Evolutionary conservation across 1,284 basidiomycete genomes (phyloP).

Genomic region (Coniferiporia sulphurascens): DNA sequence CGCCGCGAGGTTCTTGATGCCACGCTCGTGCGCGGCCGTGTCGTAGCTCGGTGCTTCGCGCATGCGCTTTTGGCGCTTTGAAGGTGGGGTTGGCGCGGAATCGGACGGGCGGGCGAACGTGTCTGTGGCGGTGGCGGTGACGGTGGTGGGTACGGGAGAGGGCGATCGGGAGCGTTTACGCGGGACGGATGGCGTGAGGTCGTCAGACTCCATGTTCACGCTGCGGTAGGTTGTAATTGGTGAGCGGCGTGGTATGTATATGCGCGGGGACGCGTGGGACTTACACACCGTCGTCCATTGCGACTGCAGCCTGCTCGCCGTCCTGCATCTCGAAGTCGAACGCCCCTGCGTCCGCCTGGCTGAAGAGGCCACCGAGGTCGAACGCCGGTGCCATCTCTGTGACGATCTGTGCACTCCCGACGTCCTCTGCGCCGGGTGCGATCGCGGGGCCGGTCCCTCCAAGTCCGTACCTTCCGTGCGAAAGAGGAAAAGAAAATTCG

Average conservation of each 20-base stretch:
- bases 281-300: constrained; percentile 40
- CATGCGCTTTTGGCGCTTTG: constrained; percentile 50
- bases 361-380: constrained; percentile 69
- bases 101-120: neutral
- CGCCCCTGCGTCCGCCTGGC: constrained; percentile 68
- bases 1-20: constrained; percentile 38
- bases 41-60: constrained; percentile 46
- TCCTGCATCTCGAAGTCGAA: constrained; percentile 41
- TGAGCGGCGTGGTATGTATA: constrained; percentile 21
- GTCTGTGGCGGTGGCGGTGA: constrained; percentile 11
- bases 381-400: constrained; percentile 65
- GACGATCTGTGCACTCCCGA: constrained; percentile 72
- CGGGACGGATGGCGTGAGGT: constrained; percentile 33
- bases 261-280: constrained; percentile 22
- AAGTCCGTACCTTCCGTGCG: neutral
- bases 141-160: constrained; percentile 14
- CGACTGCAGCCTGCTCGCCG: constrained; percentile 24
- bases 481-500: neutral
- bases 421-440: constrained; percentile 65
- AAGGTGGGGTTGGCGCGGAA: constrained; percentile 32
- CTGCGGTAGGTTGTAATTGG: constrained; percentile 17
- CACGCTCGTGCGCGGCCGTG: constrained; percentile 38
- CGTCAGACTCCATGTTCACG: constrained; percentile 41
- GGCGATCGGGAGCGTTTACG: constrained; percentile 35
- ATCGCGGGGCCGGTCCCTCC: constrained; percentile 32